A percentile compares a stretch with the other conserved stretches of the same genome.
Evolutionary conservation across 345 rosid species (phyloP).

Genomic region (Salix koriyanagi): DNA sequence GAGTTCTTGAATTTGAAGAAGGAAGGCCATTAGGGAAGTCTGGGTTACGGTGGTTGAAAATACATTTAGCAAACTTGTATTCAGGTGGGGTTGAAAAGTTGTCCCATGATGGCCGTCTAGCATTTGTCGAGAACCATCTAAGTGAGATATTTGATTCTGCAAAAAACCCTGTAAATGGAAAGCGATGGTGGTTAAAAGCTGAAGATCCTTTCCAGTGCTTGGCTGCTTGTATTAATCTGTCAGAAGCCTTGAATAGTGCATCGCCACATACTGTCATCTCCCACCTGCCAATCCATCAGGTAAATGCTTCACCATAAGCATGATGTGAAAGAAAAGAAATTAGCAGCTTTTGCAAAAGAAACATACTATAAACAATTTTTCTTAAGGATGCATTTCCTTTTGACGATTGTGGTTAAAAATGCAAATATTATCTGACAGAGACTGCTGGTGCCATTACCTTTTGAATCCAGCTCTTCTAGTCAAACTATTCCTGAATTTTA

Average conservation of each 20-base stretch:
- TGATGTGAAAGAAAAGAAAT: conserved; percentile 1
- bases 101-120: conserved; percentile 77
- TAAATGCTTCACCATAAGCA: conserved; percentile 25
- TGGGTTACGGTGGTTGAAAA: conserved; percentile 85
- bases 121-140: conserved; percentile 81
- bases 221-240: conserved; percentile 80
- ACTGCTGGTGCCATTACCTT: background rate
- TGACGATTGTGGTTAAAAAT: background rate
- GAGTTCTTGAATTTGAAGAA: conserved; percentile 92
- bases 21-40: conserved; percentile 85
- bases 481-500: background rate
- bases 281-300: conserved; percentile 97
- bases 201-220: conserved; percentile 99
- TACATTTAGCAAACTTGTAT: conserved; percentile 85
- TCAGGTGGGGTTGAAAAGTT: conserved; percentile 90
- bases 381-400: background rate
- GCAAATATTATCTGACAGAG: background rate
- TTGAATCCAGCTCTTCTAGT: background rate
- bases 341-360: background rate
- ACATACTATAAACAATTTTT: conserved; percentile 1
- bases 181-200: conserved; percentile 90
- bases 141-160: conserved; percentile 87
- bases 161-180: conserved; percentile 77
- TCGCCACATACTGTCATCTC: conserved; percentile 66
- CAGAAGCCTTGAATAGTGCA: conserved; percentile 81